Base-by-base conservation (phyloP, 2,329 filamentous ascomycete genomes). In the Penicillium psychrosexuale region DNA sequence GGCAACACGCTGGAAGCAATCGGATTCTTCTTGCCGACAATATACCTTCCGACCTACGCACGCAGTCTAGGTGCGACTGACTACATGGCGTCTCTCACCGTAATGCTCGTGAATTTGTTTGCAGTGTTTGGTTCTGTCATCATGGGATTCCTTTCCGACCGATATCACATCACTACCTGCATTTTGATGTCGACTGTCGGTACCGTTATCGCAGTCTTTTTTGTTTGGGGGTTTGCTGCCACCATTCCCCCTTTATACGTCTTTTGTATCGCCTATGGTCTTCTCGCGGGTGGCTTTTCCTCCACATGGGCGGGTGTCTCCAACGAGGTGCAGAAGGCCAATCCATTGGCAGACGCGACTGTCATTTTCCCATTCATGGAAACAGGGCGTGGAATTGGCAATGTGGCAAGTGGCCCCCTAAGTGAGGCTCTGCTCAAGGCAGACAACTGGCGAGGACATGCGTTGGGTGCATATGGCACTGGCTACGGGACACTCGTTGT, bases 41-140 rank as follows among this genome's bases (percentile, higher is more conserved):
- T 72, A 36, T 74, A 73, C 44, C 63, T 73, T 1, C 69, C 69
- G 3, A 65, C 61, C 9, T 73, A 70, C 45, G 54, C 62, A 11
- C 58, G 61, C 38, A 61, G 53, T n/a, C 51, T 67, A 7, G 66
- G 64, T 0, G 63, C 60, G 11, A 60, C 28, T 17, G 59, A 59
- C 24, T 54, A 61, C 11, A 37, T 64, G 30, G 58, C 60, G 2
- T 65, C 64, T 8, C 52, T 68, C 17, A 68, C 66, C 0, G 65
- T 68, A 4, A 48, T 66, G 48, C 43, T 64, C 61, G 48, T 68
- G 27, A 73, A 74, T 46, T 50, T 77, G 2, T 56, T 62, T 2
- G 65, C 65, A 3, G 56, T 74, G 8, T 59, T 75, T 40, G 69
- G 67, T 3, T 58, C 74, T 49, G 40, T 75, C 75, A 2, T 81